Evolutionary conservation across 2,329 filamentous ascomycete genomes (phyloP).

Genomic region (Cordyceps pruinosa): DNA sequence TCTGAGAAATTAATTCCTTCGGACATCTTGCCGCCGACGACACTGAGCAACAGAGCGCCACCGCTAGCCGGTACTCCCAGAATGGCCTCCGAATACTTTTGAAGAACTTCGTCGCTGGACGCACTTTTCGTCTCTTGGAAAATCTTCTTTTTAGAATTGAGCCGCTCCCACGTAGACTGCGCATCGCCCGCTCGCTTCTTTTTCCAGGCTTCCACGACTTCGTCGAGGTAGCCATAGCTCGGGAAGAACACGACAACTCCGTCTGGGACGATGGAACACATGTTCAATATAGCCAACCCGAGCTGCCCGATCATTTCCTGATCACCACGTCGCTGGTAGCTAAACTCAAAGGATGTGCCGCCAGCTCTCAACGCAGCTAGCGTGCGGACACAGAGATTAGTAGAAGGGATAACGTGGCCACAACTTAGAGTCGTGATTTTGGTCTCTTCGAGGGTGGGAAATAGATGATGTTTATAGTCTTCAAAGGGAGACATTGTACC

Average conservation of each 20-base stretch:
- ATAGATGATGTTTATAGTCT: conserved; percentile 81
- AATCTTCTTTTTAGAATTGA: conserved; percentile 53
- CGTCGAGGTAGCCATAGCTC: conserved; percentile 83
- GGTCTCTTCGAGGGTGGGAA: conserved; percentile 60
- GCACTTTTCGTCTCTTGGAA: conserved; percentile 51
- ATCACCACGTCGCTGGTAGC: conserved; percentile 69
- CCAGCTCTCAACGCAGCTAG: conserved; percentile 42
- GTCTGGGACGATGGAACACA: conserved; percentile 71
- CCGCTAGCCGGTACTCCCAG: conserved; percentile 41
- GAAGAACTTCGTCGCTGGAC: conserved; percentile 62
- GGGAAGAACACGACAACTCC: conserved; percentile 94
- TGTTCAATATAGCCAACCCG: conserved; percentile 63
- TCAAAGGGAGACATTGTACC: conserved; percentile 97
- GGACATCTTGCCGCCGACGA: conserved; percentile 89
- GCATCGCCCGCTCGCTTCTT: conserved; percentile 21
- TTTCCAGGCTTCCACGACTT: conserved; percentile 61
- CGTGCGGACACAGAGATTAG: conserved; percentile 74
- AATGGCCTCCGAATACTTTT: conserved; percentile 66
- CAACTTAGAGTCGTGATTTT: conserved; percentile 80
- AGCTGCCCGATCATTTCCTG: conserved; percentile 64
- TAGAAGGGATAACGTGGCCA: conserved; percentile 82
- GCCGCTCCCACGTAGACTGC: conserved; percentile 49
- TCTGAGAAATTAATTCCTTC: conserved; percentile 99
- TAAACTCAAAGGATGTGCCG: conserved; percentile 69
- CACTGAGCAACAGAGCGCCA: conserved; percentile 70